Conservation (phyloP, 2,329 filamentous ascomycete genomes). For the Tolypocladium tropicale region DNA sequence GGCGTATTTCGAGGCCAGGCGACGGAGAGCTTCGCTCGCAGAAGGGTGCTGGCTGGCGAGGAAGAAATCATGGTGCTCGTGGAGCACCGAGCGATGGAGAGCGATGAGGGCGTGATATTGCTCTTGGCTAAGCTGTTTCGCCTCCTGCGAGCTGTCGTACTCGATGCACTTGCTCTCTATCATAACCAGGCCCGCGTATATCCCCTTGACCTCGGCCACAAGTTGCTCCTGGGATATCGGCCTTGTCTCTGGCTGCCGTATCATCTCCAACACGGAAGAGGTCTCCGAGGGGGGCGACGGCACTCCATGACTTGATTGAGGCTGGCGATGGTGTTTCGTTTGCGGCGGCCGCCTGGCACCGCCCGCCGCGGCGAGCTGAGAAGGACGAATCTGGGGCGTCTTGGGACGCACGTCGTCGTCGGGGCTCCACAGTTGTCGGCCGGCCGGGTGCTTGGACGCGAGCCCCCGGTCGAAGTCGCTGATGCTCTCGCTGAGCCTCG, state of each 20-base stretch:
- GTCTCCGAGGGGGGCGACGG: conserved; percentile 1
- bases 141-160: conserved; percentile 53
- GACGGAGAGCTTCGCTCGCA: conserved; percentile 55
- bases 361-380: not conserved
- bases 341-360: conserved; percentile 3
- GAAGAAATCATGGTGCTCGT: conserved; percentile 82
- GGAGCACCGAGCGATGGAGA: conserved; percentile 67
- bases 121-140: conserved; percentile 43
- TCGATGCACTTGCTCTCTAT: conserved; percentile 84
- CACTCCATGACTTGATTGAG: not conserved
- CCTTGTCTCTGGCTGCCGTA: conserved; percentile 46
- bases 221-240: conserved; percentile 71
- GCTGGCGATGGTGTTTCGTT: not conserved
- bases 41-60: conserved; percentile 79
- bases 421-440: conserved; percentile 18
- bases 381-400: conserved; percentile 1
- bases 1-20: conserved; percentile 68
- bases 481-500: conserved; percentile 4
- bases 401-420: conserved; percentile 11
- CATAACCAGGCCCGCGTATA: conserved; percentile 75
- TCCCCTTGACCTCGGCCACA: conserved; percentile 70
- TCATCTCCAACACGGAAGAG: conserved; percentile 3
- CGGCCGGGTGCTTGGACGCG: conserved; percentile 9
- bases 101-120: conserved; percentile 82
- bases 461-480: conserved; percentile 14